Evolutionary conservation across 2,329 filamentous ascomycete species (phyloP).

Genomic region (Orbilia blumenaviensis): DNA sequence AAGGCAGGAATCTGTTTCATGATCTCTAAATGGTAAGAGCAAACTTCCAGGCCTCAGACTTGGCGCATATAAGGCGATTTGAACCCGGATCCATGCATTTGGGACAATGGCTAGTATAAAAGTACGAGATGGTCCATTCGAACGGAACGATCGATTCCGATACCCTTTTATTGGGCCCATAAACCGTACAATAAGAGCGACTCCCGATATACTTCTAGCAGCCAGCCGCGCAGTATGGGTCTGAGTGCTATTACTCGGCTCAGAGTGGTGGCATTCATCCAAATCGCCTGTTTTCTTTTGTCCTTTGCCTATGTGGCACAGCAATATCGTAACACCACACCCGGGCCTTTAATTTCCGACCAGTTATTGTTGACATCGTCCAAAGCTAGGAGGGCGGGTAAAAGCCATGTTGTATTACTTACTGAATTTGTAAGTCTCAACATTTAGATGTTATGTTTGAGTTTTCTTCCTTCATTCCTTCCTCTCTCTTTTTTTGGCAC

Average conservation of each 20-base stretch:
- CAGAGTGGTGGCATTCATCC: not conserved
- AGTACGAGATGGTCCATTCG: not conserved
- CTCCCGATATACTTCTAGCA: not conserved
- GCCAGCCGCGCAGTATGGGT: too few species aligned
- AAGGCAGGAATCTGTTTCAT: not conserved
- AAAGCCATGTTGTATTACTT: not conserved
- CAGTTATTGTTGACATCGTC: not conserved
- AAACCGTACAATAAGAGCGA: too few species aligned
- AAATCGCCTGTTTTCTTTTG: not conserved
- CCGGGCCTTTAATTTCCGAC: not conserved
- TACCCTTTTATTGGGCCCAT: not conserved
- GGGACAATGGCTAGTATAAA: not conserved
- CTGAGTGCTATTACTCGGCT: not conserved
- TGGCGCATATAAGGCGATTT: not conserved
- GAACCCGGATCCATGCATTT: not conserved
- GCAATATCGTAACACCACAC: not conserved
- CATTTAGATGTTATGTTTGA: not conserved
- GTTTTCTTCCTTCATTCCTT: not conserved
- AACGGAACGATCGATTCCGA: not conserved
- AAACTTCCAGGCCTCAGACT: not conserved
- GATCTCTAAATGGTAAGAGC: not conserved
- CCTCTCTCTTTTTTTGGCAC: not conserved
- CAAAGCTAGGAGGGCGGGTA: not conserved
- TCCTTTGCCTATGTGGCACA: slow-evolving; percentile 18
- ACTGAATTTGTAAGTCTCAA: slow-evolving; percentile 1